Conservation (phyloP, 129 eudicot species). For the Ambrosia trifida region DNA sequence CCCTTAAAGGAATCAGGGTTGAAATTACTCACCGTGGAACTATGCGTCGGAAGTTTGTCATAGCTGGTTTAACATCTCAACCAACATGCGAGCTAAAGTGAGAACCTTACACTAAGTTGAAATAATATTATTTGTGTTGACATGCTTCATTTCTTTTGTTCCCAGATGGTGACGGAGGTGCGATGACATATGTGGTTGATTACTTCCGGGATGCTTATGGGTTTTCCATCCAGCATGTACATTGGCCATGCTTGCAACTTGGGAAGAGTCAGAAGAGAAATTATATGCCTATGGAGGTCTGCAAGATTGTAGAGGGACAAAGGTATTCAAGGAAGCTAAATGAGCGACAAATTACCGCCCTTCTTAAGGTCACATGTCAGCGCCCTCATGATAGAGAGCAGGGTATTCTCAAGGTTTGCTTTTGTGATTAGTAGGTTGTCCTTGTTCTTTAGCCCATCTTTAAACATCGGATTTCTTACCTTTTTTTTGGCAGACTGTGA, state of each 20-base stretch:
- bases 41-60: slow-evolving; percentile 84
- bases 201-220: slow-evolving; percentile 82
- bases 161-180: slow-evolving; percentile 82
- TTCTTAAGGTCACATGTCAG: slow-evolving; percentile 91
- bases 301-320: slow-evolving; percentile 95
- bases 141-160: slow-evolving; percentile 32
- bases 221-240: slow-evolving; percentile 70
- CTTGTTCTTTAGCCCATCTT: no score
- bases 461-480: not conserved
- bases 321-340: slow-evolving; percentile 83
- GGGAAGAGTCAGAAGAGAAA: slow-evolving; percentile 79
- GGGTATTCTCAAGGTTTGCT: slow-evolving; percentile 73
- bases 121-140: not conserved
- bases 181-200: slow-evolving; percentile 81
- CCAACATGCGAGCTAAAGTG: slow-evolving; percentile 91
- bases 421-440: not conserved
- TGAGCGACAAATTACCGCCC: slow-evolving; percentile 80
- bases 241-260: slow-evolving; percentile 94
- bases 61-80: slow-evolving; percentile 90
- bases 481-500: slow-evolving; percentile 61
- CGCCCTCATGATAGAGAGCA: slow-evolving; percentile 89
- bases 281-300: slow-evolving; percentile 96
- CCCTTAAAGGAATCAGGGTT: slow-evolving; percentile 88
- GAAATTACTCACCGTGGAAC: slow-evolving; percentile 97
- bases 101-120: slow-evolving; percentile 18